Base-by-base conservation (phyloP, 345 rosid species). In the Euphorbia pulcherrima region DNA sequence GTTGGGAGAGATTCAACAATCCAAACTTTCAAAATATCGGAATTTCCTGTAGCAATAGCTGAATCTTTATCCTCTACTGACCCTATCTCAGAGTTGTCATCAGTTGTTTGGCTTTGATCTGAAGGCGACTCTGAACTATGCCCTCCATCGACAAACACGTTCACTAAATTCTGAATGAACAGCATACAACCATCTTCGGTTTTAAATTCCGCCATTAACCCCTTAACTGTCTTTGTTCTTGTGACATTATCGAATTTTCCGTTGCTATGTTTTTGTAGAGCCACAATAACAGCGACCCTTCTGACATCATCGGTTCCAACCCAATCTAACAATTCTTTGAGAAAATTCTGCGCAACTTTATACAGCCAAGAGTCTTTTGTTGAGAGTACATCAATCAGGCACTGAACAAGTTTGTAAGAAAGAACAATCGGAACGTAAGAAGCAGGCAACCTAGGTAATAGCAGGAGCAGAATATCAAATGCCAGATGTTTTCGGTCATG, bases 21-120 rank as follows among this genome's bases (percentile, higher is more conserved):
- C 96, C 99, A 95, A 73, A 82, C 79, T 84, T 87, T 95, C 84
- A 90, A 70, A 72, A 73, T 79, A 74, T 94, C 97, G 54, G 88
- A 77, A 73, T 75, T 89, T 69, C 82, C 96, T 47, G 71, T 68
- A 26, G 79, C 60, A 64, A 78, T 84, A 77, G 74, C 50, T 40
- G 88, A 81, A 69, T 89, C 96, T 79, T 85, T 94, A 70, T 89
- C 96, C 77, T 90, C 96, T 9, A 74, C 59, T 26, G 92, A 86
- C 41, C 92, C 97, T 65, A 88, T 83, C 79, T 91, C 99, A 21
- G 93, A 90, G 75, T 92, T 94, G 65, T 95, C 99, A 84, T 95
- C 99, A 17, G 97, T 94, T 67, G 99, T 91, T 83, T 93, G 97
- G 81, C 97, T 94, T 83, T 91, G 99, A 82, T 91, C 97, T 35